Evolutionary conservation across 148 eudicot genomes (phyloP), one percentile per base, ranked within the genome.

Genomic region (Camellia granthamiana): DNA sequence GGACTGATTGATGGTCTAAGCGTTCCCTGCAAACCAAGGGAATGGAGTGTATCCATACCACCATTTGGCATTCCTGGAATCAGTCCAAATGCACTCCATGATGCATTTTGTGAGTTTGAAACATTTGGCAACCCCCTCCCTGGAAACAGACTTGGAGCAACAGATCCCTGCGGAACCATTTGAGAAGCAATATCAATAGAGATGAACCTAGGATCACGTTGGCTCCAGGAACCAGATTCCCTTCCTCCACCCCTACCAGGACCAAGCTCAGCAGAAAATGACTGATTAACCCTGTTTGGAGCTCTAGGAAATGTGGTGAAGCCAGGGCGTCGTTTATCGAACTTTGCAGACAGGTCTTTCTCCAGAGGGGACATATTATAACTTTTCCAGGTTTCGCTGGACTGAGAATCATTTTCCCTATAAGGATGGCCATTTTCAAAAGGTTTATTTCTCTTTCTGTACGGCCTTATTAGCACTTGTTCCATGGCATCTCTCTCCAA

Each of bases 11-110:
- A 79, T 71, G 93, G 87, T 83, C 93, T 86, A 23, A 93, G 75
- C 3, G 86, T 64, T 79, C 97, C 93, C 82, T 86, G 99, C 71
- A 92, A 70, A 84, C 90, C 92, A 80, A 93, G 89, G 60, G 97
- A 84, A 83, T 92, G 93, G 38, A 95, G 89, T 61, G 91, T 55
- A 84, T 94, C 95, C 64, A 91, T 61, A 54, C 91, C 92, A 42
- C 97, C 97, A 83, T 93, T 93, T 58, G 92, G 90, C 65, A 92
- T 79, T 49, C 89, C 88, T 74, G 94, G 92, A 84, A 93, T 86
- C 85, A 92, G 78, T 70, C 95, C 98, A 88, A 89, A 95, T 75
- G 90, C 82, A 87, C 80, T 85, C 98, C 97, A 93, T 30, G 97
- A 78, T 69, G 89, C 80, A 81, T 79, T 85, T 78, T 88, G 93